phyloP scores from a whole-genome alignment of 2,329 filamentous ascomycete species.

The Saccharata proteae region DNA sequence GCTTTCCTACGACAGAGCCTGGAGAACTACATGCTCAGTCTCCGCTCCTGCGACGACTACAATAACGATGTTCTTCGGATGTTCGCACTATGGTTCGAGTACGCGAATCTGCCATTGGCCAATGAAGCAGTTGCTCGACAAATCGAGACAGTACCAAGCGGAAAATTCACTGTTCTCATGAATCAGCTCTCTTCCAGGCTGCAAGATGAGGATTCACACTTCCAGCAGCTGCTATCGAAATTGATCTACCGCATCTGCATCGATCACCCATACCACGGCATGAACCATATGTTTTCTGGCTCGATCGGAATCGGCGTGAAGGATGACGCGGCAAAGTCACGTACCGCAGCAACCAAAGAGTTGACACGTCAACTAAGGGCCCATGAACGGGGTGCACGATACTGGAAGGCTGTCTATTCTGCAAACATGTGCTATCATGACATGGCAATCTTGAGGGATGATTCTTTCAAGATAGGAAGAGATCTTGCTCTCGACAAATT shows the following conservation, averaged over 20 bases:
- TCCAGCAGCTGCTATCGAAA: constrained; percentile 63
- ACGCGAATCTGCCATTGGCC: constrained; percentile 61
- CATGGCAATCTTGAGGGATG: constrained; percentile 53
- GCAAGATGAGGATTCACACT: constrained; percentile 54
- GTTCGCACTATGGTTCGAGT: constrained; percentile 86
- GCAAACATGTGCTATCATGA: constrained; percentile 55
- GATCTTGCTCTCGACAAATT: constrained; percentile 55
- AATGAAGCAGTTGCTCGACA: constrained; percentile 65
- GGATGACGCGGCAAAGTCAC: constrained; percentile 62
- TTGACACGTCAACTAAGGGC: constrained; percentile 51
- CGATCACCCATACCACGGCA: constrained; percentile 91
- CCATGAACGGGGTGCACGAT: constrained; percentile 40
- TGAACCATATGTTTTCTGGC: constrained; percentile 91
- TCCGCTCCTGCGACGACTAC: constrained; percentile 75
- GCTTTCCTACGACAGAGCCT: constrained; percentile 80
- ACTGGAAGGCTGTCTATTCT: constrained; percentile 62
- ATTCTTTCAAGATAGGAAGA: constrained; percentile 55
- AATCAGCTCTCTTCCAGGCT: constrained; percentile 94
- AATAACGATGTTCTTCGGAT: constrained; percentile 86
- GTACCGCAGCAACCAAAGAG: constrained; percentile 59
- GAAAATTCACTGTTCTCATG: constrained; percentile 86
- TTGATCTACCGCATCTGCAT: constrained; percentile 74
- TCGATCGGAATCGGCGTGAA: constrained; percentile 45
- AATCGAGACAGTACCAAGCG: constrained; percentile 64
- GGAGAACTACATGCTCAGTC: constrained; percentile 81